Evolutionary conservation across 768 basidiomycete genomes (phyloP), one percentile per base, ranked within the genome.

Genomic region (Tricholoma hemisulphureum): DNA sequence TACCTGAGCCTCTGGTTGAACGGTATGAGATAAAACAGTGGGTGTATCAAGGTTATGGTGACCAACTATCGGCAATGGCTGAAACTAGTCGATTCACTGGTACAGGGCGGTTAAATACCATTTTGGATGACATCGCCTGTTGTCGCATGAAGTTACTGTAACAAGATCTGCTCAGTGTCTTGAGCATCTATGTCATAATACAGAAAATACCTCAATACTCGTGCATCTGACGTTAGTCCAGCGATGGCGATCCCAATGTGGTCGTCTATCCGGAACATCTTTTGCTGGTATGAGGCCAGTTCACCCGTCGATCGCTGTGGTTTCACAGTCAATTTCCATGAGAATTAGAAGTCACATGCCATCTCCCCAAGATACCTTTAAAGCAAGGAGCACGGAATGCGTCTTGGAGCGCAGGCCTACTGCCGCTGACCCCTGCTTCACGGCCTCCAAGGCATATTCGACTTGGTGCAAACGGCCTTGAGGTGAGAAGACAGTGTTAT

Each of bases 211-310:
- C 93, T 96, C 65, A 99, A 75, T 2, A 98, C 97, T 71, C 97
- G 90, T 43, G 97, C 97, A 78, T 99, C 97, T 46, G 92, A 95
- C 8, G 97, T 99, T 61, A 99, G 78, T n/a, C 97, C 97, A 51
- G 97, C 97, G 71, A 99, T 98, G 50, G 95, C 96, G 67, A 99
- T 94, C n/a, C 97, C 97, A 65, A 97, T 88, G 77, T 99, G 97
- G 73, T 98, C 95, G 69, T 99, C 97, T 86, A 99, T 96, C 68
- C 95, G 84, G 74, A 96, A 97, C 89, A 98, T 91, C 83, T 99
- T 98, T 79, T 98, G 95, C 71, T 99, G 97, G 81, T 98, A 98
- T n/a, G 93, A 93, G 14, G 97, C 95, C 53, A 99, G 83, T 73
- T 98, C 96, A 59, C 97, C 97, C 13, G 94, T 95, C 26, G 97